Percentiles rank a stretch among this genome's conserved stretches.
Conservation (phyloP, 1,284 basidiomycete species). For the Tylopilus sp. region DNA sequence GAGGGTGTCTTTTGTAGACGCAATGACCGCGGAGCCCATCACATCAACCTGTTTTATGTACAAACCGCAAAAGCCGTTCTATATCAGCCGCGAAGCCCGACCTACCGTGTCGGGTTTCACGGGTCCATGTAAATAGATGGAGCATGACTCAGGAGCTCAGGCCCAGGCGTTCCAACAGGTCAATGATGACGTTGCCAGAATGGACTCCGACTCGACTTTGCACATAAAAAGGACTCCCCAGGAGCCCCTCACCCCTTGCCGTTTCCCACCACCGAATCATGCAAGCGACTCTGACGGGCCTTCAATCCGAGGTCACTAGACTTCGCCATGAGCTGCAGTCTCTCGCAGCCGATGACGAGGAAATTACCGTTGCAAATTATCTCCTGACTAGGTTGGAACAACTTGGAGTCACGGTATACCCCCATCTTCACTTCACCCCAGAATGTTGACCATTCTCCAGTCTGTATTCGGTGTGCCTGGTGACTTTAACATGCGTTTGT, state of each 20-base stretch:
- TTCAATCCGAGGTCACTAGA: constrained; percentile 52
- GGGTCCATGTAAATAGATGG: no score
- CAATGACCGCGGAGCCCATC: no score
- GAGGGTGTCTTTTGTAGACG: no score
- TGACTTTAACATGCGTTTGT: constrained; percentile 81
- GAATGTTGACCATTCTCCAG: constrained; percentile 29
- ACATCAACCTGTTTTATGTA: no score
- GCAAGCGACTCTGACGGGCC: constrained; percentile 18
- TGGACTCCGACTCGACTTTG: no score
- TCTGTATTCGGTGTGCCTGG: constrained; percentile 87
- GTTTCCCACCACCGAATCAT: constrained; percentile 10
- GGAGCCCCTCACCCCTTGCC: background rate
- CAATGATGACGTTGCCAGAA: no score
- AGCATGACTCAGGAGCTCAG: no score
- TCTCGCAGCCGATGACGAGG: constrained; percentile 41
- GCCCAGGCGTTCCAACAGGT: no score
- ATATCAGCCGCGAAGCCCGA: no score
- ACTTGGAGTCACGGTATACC: constrained; percentile 57
- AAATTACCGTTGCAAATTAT: constrained; percentile 64
- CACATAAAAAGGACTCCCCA: background rate
- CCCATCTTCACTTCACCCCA: background rate
- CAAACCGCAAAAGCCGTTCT: no score
- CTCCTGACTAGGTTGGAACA: constrained; percentile 69
- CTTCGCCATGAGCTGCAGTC: constrained; percentile 52
- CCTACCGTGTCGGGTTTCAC: no score